Percentiles rank a stretch among this genome's conserved stretches.
Evolutionary conservation across 2,329 filamentous ascomycete species (phyloP).

Genomic region (Sporothrix sp.): DNA sequence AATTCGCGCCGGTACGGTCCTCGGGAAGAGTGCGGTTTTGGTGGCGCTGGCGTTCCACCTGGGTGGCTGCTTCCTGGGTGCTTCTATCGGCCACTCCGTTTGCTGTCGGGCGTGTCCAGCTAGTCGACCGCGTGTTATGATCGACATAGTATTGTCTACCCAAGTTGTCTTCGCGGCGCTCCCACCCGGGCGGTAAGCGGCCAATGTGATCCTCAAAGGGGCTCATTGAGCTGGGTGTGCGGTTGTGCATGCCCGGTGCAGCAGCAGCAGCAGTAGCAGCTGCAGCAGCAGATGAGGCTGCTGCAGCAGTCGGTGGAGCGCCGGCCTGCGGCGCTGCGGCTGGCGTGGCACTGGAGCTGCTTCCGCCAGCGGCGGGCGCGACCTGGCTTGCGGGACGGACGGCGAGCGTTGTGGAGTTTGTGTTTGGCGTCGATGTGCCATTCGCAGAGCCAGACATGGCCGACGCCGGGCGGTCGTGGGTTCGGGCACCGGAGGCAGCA

Average conservation of each 20-base stretch:
- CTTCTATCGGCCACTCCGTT: conserved; percentile 68
- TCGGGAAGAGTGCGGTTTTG: conserved; percentile 94
- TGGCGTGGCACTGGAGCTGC: background rate
- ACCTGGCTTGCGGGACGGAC: conserved; percentile 40
- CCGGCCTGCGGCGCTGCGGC: conserved; percentile 3
- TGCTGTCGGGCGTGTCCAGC: conserved; percentile 83
- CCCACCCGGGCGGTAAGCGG: conserved; percentile 85
- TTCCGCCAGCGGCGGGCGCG: conserved; percentile 24
- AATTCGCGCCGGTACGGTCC: conserved; percentile 87
- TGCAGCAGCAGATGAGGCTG: conserved; percentile 33
- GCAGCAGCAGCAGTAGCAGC: conserved; percentile 28
- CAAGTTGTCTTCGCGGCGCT: conserved; percentile 87
- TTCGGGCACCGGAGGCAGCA: conserved; percentile 33
- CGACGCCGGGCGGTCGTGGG: conserved; percentile 43
- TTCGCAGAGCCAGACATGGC: conserved; percentile 36
- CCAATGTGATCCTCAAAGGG: conserved; percentile 97
- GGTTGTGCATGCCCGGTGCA: conserved; percentile 27
- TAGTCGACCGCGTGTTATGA: conserved; percentile 92
- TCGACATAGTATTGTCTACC: conserved; percentile 97
- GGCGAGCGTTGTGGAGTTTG: conserved; percentile 31
- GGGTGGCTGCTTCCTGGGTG: conserved; percentile 80
- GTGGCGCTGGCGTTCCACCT: conserved; percentile 85
- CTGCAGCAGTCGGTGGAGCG: conserved; percentile 20
- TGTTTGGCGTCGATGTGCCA: conserved; percentile 34
- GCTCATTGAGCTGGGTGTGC: conserved; percentile 55